Percentiles rank a stretch among this genome's conserved stretches.
phyloP scores from a whole-genome alignment of 306 rosid species.

The Rosa chinensis region DNA sequence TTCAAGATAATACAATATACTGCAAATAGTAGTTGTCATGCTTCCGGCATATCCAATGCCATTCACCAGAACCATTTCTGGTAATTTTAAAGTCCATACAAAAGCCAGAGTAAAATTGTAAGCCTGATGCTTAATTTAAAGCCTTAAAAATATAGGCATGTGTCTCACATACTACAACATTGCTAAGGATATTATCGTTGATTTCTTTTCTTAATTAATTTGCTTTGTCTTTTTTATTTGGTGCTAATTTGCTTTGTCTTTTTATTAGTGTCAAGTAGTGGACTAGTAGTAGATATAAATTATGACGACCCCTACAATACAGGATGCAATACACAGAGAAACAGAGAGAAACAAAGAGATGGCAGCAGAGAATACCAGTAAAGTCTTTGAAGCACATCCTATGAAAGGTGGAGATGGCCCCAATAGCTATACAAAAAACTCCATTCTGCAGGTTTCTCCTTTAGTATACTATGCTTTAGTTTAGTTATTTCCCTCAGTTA shows the following conservation, averaged over 20 bases:
- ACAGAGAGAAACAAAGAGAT: neutral
- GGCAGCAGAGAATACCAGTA: neutral
- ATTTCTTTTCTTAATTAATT: too few relatives aligned
- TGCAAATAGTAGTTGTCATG: too few relatives aligned
- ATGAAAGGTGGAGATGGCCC: constrained; percentile 49
- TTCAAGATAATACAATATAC: too few relatives aligned
- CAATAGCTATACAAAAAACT: constrained; percentile 38
- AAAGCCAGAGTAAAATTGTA: too few relatives aligned
- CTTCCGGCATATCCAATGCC: neutral
- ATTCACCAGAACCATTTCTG: too few relatives aligned
- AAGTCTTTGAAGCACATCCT: constrained; percentile 14
- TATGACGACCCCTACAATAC: neutral
- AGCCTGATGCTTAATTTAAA: too few relatives aligned
- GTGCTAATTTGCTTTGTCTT: neutral
- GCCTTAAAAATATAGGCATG: too few relatives aligned
- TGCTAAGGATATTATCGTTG: too few relatives aligned
- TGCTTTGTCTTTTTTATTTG: neutral
- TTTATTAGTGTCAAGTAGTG: neutral
- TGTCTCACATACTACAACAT: neutral
- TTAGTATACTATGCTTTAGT: neutral
- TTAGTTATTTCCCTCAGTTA: neutral
- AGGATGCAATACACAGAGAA: neutral
- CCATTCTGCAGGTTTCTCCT: constrained; percentile 24
- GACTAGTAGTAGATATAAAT: neutral
- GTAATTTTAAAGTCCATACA: too few relatives aligned